Percentiles rank a stretch among this genome's conserved stretches.
These are phyloP conservation scores for Fusarium albidum DNA, from an alignment of 2,329 filamentous ascomycete genomes.

Conservation along the genomic window DNA sequence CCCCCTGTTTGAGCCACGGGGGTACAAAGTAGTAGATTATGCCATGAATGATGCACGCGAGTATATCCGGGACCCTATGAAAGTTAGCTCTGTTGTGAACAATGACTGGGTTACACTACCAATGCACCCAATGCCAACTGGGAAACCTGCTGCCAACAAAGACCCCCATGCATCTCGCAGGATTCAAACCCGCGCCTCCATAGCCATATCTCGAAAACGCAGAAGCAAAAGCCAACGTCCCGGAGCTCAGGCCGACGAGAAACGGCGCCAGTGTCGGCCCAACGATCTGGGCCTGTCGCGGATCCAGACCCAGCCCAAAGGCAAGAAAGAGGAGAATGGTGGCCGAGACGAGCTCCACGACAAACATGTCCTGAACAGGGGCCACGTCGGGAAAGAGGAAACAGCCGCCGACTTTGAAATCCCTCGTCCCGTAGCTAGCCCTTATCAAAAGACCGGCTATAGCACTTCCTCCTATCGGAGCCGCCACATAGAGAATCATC, in stretches of 20 bases:
- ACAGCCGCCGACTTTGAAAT: slow-evolving; percentile 44
- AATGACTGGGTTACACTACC: slow-evolving; percentile 32
- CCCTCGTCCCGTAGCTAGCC: slow-evolving; percentile 41
- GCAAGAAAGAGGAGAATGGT: slow-evolving; percentile 58
- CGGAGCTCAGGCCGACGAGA: slow-evolving; percentile 54
- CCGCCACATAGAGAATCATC: slow-evolving; percentile 56
- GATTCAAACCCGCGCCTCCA: slow-evolving; percentile 34
- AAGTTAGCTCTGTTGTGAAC: neutral
- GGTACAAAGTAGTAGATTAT: slow-evolving; percentile 29
- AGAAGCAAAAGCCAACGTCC: slow-evolving; percentile 48
- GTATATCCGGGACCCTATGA: slow-evolving; percentile 20
- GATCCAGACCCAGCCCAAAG: slow-evolving; percentile 63
- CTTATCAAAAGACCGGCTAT: slow-evolving; percentile 38
- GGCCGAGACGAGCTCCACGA: slow-evolving; percentile 57
- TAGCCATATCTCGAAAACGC: slow-evolving; percentile 37
- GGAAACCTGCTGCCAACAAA: slow-evolving; percentile 36
- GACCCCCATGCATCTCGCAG: slow-evolving; percentile 32
- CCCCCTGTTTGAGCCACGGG: slow-evolving; percentile 22
- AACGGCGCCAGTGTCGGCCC: slow-evolving; percentile 59
- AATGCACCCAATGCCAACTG: slow-evolving; percentile 39
- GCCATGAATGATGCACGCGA: slow-evolving; percentile 27
- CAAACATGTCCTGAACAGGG: slow-evolving; percentile 46
- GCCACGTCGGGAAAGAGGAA: slow-evolving; percentile 39
- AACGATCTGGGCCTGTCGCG: slow-evolving; percentile 57
- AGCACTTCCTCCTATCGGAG: slow-evolving; percentile 55